Evolutionary conservation across 2,329 filamentous ascomycete genomes (phyloP), one percentile per base, ranked within the genome.

Genomic region (Arthrobotrys entomopaga): DNA sequence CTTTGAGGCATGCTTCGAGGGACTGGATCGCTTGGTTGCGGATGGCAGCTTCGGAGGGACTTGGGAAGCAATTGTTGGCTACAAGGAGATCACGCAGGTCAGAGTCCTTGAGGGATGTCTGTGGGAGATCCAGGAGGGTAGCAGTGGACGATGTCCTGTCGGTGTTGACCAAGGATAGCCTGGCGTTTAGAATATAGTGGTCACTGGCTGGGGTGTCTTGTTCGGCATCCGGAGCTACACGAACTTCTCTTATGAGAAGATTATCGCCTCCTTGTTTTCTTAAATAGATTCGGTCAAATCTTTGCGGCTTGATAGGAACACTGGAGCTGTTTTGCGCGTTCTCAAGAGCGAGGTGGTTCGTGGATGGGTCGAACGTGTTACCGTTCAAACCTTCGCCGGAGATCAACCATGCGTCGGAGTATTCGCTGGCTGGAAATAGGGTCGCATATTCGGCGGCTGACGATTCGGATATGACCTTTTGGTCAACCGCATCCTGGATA

Each of bases 221-320:
- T 22, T 61, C 34, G 8, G n/a, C 40, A 15, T 70, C 60, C 1
- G 11, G 34, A n/a, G 48, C n/a, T 15, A 58, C 49, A 43, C 48
- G 66, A 29, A 43, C 50, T 34, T 61, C 63, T 34, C 50, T 76
- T 42, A 75, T 76, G 59, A 53, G 69, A 46, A 75, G 66, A 63
- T 54, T 67, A 26, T 69, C 46, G 1, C 58, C 59, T 80, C 82
- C 15, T 82, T 80, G 5, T 81, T 81, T 56, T 50, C 83, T 85
- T 38, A 88, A 80, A 1, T 90, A 80, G 50, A 91, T 87, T 38
- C 88, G 84, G 77, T 90, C 88, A 73, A 90, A 90, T 54, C 89
- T 82, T 78, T 90, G 88, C 1, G 89, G 88, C 19, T 38, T 3
- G 11, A 63, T 87, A 83, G 16, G 77, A 42, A 76, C 84, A 84